A percentile compares a stretch with the other conserved stretches of the same genome.
Evolutionary conservation across 768 basidiomycete species (phyloP).

Genomic region (Amyloporia xantha): DNA sequence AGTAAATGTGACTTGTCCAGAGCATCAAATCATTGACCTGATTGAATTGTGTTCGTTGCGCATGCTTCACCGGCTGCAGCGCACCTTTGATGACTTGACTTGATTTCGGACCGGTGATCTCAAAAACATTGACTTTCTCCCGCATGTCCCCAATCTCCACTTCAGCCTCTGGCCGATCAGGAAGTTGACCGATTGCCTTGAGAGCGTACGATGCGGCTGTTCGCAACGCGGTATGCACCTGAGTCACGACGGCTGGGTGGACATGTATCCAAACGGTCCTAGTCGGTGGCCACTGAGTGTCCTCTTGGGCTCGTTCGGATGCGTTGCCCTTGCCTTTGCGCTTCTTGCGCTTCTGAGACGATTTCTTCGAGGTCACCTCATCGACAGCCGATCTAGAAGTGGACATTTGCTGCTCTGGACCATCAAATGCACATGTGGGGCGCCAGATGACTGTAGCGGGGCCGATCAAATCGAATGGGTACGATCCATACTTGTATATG

Average conservation of each 20-base stretch:
- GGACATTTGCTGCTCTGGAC: too few species aligned
- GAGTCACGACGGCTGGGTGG: constrained; percentile 68
- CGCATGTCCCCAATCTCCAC: constrained; percentile 70
- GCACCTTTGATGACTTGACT: constrained; percentile 46
- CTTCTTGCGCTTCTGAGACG: constrained; percentile 24
- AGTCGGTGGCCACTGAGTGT: neutral
- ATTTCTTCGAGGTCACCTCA: constrained; percentile 3
- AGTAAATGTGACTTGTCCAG: neutral
- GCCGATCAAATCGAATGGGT: constrained; percentile 66
- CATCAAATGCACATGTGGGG: constrained; percentile 23
- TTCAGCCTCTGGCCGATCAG: constrained; percentile 21
- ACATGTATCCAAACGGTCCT: constrained; percentile 60
- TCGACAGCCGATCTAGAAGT: neutral
- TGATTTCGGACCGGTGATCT: constrained; percentile 77
- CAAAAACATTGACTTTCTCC: constrained; percentile 71
- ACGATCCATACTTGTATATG: constrained; percentile 54
- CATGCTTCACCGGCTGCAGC: constrained; percentile 41
- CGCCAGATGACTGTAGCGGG: constrained; percentile 75
- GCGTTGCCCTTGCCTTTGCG: constrained; percentile 27
- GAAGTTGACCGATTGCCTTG: constrained; percentile 19
- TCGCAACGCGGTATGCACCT: constrained; percentile 47
- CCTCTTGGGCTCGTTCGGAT: constrained; percentile 7
- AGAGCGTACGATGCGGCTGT: constrained; percentile 44
- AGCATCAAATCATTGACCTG: constrained; percentile 35
- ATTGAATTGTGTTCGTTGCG: constrained; percentile 49